These are phyloP conservation scores for Bryoglossum gracile DNA, from an alignment of 495 filamentous ascomycete species.

Conservation along the genomic window DNA sequence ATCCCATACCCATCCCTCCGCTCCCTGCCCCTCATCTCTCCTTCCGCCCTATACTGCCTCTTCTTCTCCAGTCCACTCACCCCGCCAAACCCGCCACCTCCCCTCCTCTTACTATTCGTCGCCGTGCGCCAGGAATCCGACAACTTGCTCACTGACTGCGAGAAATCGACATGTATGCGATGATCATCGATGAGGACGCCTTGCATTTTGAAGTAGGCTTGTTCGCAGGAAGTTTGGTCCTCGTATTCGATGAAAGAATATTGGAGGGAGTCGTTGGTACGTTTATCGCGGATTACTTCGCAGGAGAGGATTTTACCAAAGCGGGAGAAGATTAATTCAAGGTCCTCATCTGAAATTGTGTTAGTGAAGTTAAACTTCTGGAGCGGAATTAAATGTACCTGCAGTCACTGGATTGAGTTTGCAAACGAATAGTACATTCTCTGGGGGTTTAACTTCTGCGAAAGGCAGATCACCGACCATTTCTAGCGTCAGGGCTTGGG, in stretches of 20 bases:
- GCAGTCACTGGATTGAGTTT: conserved; percentile 93
- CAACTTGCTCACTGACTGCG: conserved; percentile 86
- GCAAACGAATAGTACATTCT: conserved; percentile 97
- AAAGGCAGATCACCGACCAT: conserved; percentile 98
- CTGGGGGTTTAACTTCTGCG: conserved; percentile 94
- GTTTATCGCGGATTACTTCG: conserved; percentile 91
- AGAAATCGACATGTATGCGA: conserved; percentile 97
- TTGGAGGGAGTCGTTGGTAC: conserved; percentile 89
- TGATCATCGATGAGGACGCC: conserved; percentile 94
- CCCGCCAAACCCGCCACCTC: conserved; percentile 82
- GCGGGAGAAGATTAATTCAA: conserved; percentile 91
- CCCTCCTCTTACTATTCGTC: conserved; percentile 75
- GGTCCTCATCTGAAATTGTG: conserved; percentile 65
- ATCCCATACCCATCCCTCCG: conserved; percentile 56
- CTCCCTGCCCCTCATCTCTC: conserved; percentile 36
- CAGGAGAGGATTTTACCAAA: conserved; percentile 94
- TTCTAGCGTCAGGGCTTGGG: conserved; percentile 90
- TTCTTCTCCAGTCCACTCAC: conserved; percentile 80
- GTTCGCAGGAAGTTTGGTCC: conserved; percentile 84
- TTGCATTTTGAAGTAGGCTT: conserved; percentile 98
- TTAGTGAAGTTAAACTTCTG: conserved; percentile 1
- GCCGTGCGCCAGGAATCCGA: conserved; percentile 85
- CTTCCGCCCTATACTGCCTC: conserved; percentile 75
- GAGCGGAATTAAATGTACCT: neutral
- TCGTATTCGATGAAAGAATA: conserved; percentile 98